Percentiles rank a stretch among this genome's conserved stretches.
These are phyloP conservation scores for Leucosporidium creatinivorum DNA, from an alignment of 768 basidiomycete genomes.

Conservation along the genomic window DNA sequence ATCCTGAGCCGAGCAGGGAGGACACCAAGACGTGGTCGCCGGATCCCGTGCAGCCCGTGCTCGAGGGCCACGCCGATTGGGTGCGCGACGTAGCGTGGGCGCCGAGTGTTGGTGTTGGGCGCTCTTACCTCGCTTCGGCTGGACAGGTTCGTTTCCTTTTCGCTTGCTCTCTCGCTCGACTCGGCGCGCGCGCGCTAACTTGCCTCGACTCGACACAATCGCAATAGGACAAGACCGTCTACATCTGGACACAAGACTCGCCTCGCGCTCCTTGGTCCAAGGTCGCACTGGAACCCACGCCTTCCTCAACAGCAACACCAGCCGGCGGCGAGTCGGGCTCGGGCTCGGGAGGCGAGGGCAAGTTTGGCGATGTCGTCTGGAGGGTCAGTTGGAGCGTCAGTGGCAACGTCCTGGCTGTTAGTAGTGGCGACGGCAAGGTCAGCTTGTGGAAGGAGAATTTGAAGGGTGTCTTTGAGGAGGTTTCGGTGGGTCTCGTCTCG, in stretches of 20 bases:
- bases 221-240: constrained; percentile 66
- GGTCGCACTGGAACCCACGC: constrained; percentile 62
- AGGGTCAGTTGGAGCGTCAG: constrained; percentile 97
- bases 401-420: constrained; percentile 90
- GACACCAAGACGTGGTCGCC: constrained; percentile 82
- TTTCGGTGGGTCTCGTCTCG: constrained; percentile 55
- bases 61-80: constrained; percentile 94
- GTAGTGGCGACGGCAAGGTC: constrained; percentile 92
- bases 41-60: constrained; percentile 66
- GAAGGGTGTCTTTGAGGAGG: constrained; percentile 91
- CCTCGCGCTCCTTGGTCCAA: constrained; percentile 64
- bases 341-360: constrained; percentile 58
- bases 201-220: not conserved
- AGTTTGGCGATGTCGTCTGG: constrained; percentile 97
- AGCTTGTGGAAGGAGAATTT: constrained; percentile 97
- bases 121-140: constrained; percentile 91
- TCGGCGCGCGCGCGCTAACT: too few species aligned
- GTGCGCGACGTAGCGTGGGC: constrained; percentile 99
- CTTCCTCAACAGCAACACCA: constrained; percentile 46
- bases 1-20: constrained; percentile 47
- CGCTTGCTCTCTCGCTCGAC: not conserved
- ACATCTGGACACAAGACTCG: constrained; percentile 83
- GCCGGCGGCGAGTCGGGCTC: constrained; percentile 48
- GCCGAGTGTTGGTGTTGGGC: constrained; percentile 87
- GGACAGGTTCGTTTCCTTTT: constrained; percentile 59